These are phyloP conservation scores for Meira nashicola DNA, from an alignment of 1,284 basidiomycete genomes.

Conservation along the genomic window DNA sequence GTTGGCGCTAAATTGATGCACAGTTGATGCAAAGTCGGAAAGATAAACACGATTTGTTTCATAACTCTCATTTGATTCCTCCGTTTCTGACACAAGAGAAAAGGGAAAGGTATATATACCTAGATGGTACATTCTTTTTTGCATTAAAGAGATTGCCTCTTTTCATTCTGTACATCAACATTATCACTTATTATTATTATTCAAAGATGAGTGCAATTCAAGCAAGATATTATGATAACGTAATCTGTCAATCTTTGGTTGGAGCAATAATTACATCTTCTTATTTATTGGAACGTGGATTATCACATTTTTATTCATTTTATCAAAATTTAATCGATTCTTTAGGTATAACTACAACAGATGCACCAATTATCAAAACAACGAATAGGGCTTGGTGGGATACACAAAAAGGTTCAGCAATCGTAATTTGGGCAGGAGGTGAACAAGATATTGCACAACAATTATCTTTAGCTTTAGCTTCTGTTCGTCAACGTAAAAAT, in stretches of 20 bases:
- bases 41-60: too few relatives aligned
- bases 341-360: background rate
- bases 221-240: too few relatives aligned
- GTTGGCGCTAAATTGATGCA: too few relatives aligned
- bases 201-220: background rate
- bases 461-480: constrained; percentile 7
- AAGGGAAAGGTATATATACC: too few relatives aligned
- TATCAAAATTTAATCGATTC: background rate
- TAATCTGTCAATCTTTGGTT: too few relatives aligned
- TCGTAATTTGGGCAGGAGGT: constrained; percentile 6
- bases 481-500: background rate
- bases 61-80: too few relatives aligned
- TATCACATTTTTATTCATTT: background rate
- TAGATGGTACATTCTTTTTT: too few relatives aligned
- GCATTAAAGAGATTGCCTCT: too few relatives aligned
- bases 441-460: background rate
- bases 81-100: too few relatives aligned
- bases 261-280: background rate
- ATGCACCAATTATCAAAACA: background rate
- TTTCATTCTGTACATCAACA: background rate
- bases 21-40: too few relatives aligned
- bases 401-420: constrained; percentile 1
- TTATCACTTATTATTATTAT: background rate
- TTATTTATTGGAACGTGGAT: background rate
- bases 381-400: constrained; percentile 8